These are phyloP conservation scores for Marasmius sp. DNA, from an alignment of 1,284 basidiomycete species.

Conservation along the genomic window DNA sequence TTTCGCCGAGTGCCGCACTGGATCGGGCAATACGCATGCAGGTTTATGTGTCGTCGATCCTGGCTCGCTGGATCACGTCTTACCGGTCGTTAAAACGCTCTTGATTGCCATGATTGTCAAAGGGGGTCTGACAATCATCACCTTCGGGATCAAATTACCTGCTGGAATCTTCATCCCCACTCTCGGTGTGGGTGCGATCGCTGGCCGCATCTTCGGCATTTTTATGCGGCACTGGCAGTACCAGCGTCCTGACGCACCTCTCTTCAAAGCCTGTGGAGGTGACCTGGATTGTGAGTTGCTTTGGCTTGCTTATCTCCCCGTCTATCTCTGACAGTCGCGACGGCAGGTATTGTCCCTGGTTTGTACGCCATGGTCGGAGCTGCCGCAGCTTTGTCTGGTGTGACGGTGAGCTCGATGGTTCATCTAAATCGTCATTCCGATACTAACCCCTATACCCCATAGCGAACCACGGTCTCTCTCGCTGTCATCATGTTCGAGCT, in stretches of 20 bases:
- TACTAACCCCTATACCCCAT: background rate
- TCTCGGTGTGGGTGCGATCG: slow-evolving; percentile 95
- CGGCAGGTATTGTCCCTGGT: slow-evolving; percentile 68
- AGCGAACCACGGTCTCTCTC: slow-evolving; percentile 88
- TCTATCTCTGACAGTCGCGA: background rate
- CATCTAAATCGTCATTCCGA: slow-evolving; percentile 1
- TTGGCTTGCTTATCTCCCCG: background rate
- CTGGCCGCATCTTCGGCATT: slow-evolving; percentile 88
- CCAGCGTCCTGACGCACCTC: slow-evolving; percentile 56
- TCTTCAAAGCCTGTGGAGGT: slow-evolving; percentile 70
- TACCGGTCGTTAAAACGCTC: slow-evolving; percentile 69
- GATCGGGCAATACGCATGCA: slow-evolving; percentile 54
- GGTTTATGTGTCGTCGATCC: slow-evolving; percentile 75
- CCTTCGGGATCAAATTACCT: slow-evolving; percentile 92
- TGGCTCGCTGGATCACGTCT: slow-evolving; percentile 55
- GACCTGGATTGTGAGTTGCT: slow-evolving; percentile 58
- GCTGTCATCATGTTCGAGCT: slow-evolving; percentile 98
- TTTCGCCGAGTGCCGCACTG: slow-evolving; percentile 81
- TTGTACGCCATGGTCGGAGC: slow-evolving; percentile 93
- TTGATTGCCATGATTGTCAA: slow-evolving; percentile 80
- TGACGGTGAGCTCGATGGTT: slow-evolving; percentile 58
- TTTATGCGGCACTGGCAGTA: slow-evolving; percentile 78
- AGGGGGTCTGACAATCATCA: slow-evolving; percentile 82
- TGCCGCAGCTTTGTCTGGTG: slow-evolving; percentile 85
- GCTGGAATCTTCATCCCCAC: slow-evolving; percentile 98